phyloP scores from a whole-genome alignment of 1,284 basidiomycete genomes.

The Microbotryum lychnidis-dioicae region DNA sequence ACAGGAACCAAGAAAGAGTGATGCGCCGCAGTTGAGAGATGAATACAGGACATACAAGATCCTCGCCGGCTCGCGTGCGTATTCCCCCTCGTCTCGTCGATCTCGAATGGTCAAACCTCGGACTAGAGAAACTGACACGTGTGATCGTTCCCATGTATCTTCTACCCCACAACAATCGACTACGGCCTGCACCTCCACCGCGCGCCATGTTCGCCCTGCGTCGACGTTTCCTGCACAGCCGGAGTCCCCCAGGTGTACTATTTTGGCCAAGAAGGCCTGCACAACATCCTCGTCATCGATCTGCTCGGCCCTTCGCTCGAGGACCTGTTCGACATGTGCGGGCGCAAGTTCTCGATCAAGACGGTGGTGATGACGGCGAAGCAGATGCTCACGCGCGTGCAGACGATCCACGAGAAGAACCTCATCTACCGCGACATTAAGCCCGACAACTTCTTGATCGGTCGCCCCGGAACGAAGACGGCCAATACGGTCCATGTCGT shows the following conservation, averaged over 20 bases:
- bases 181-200: too few species aligned
- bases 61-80: conserved; percentile 80
- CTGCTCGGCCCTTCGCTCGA: conserved; percentile 85
- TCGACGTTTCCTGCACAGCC: neutral
- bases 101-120: neutral
- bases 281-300: conserved; percentile 95
- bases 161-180: too few species aligned
- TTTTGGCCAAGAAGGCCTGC: conserved; percentile 93
- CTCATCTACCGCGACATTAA: conserved; percentile 97
- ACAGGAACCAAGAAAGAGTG: conserved; percentile 89
- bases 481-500: conserved; percentile 77
- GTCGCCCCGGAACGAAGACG: conserved; percentile 76
- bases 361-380: conserved; percentile 94
- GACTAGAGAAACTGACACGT: too few species aligned
- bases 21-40: conserved; percentile 89
- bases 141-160: too few species aligned
- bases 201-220: too few species aligned
- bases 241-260: conserved; percentile 71
- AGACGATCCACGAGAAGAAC: conserved; percentile 94
- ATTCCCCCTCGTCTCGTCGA: conserved; percentile 10
- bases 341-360: conserved; percentile 87
- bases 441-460: conserved; percentile 93
- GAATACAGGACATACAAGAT: conserved; percentile 97
- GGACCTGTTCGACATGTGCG: conserved; percentile 94
- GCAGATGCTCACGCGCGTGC: conserved; percentile 86